phyloP scores from a whole-genome alignment of 352 stramenopile species.

The Globisporangium recalcitrans region DNA sequence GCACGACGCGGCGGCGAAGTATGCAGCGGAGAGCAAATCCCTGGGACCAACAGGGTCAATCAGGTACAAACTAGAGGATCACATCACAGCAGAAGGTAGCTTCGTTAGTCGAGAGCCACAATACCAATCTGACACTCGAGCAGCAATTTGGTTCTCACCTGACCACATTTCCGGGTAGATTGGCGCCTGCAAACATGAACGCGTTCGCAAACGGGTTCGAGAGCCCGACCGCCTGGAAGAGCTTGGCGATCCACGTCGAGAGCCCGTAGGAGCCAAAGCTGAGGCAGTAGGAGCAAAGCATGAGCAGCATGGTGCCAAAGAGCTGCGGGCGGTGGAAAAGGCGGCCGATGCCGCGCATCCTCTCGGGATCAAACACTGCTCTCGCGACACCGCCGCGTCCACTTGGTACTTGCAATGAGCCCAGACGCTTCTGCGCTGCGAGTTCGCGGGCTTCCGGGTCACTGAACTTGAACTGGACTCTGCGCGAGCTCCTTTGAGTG shows the following conservation, averaged over 20 bases:
- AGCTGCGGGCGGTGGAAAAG: conserved; percentile 47
- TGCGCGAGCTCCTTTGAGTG: conserved; percentile 35
- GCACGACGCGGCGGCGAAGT: conserved; percentile 61
- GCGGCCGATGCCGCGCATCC: conserved; percentile 33
- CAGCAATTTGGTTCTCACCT: conserved; percentile 28
- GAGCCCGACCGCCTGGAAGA: conserved; percentile 87
- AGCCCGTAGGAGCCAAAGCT: conserved; percentile 91
- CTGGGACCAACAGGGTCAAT: conserved; percentile 71
- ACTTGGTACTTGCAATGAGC: not conserved
- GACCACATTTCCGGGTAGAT: conserved; percentile 89
- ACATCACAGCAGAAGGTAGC: not conserved
- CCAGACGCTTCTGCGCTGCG: not conserved
- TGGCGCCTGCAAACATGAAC: conserved; percentile 89
- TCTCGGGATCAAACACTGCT: conserved; percentile 63
- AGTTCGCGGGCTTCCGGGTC: conserved; percentile 28
- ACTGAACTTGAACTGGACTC: conserved; percentile 68
- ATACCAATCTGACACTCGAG: not conserved
- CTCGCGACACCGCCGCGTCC: conserved; percentile 50
- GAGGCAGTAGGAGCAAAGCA: conserved; percentile 63
- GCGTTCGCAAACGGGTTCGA: conserved; percentile 90
- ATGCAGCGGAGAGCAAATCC: conserved; percentile 53
- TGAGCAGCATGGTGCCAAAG: conserved; percentile 50
- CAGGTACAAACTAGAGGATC: conserved; percentile 43
- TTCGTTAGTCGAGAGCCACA: not conserved
- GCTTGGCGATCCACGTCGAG: conserved; percentile 92